These are phyloP conservation scores for Magnolia changhungtana DNA, from an alignment of 164 flowering plant genomes.

Conservation along the genomic window DNA sequence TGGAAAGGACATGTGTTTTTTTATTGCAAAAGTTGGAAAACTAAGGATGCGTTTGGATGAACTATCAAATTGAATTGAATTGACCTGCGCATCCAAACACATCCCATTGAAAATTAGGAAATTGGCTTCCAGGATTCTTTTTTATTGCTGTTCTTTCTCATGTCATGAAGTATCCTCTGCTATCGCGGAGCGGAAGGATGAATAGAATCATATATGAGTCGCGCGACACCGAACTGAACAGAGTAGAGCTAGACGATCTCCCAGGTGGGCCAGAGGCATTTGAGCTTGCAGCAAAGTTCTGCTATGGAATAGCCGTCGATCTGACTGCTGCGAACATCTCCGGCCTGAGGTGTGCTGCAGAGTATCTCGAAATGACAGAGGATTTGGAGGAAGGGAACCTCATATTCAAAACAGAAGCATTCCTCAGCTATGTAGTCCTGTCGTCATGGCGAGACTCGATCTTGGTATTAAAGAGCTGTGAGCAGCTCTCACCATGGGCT, in stretches of 20 bases:
- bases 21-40: not conserved
- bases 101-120: not conserved
- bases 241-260: slow-evolving; percentile 55
- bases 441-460: slow-evolving; percentile 94
- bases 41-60: not conserved
- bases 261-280: slow-evolving; percentile 84
- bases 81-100: not conserved
- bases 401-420: slow-evolving; percentile 87
- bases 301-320: slow-evolving; percentile 80
- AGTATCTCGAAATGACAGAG: slow-evolving; percentile 92
- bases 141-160: not conserved
- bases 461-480: slow-evolving; percentile 67
- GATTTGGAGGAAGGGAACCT: slow-evolving; percentile 92
- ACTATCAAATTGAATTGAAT: too few species aligned
- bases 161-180: slow-evolving; percentile 58
- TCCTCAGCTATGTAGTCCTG: slow-evolving; percentile 73
- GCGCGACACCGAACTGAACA: slow-evolving; percentile 39
- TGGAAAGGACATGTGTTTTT: not conserved
- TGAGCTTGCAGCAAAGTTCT: slow-evolving; percentile 82
- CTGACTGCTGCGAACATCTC: slow-evolving; percentile 80
- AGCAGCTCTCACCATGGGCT: slow-evolving; percentile 78
- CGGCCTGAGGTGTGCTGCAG: slow-evolving; percentile 82
- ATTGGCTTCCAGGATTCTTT: not conserved
- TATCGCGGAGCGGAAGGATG: slow-evolving; percentile 76
- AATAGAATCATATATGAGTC: slow-evolving; percentile 70